Evolutionary conservation across 1,139 yeast genomes (phyloP).

Genomic region (Kodamaea plutei): DNA sequence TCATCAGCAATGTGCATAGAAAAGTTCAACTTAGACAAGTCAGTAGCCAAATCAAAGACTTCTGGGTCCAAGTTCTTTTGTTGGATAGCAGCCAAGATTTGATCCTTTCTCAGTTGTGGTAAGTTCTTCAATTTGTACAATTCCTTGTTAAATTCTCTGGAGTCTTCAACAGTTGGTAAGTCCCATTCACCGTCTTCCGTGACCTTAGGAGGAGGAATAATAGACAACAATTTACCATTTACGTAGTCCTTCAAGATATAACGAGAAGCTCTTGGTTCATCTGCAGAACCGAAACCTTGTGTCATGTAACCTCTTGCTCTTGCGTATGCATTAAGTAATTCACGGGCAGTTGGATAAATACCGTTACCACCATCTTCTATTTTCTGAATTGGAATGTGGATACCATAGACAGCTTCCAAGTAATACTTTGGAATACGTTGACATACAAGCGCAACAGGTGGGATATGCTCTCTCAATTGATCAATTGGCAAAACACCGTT

Average conservation of each 20-base stretch:
- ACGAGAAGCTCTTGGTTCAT: constrained; percentile 92
- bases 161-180: constrained; percentile 41
- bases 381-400: constrained; percentile 72
- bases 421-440: constrained; percentile 85
- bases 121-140: constrained; percentile 60
- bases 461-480: constrained; percentile 91
- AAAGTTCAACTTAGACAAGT: constrained; percentile 69
- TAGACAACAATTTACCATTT: constrained; percentile 79
- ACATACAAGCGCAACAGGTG: constrained; percentile 82
- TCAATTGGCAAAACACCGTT: constrained; percentile 98
- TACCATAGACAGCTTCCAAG: constrained; percentile 91
- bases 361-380: constrained; percentile 88
- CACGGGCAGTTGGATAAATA: constrained; percentile 77
- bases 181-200: constrained; percentile 38
- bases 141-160: constrained; percentile 64
- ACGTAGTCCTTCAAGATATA: constrained; percentile 92
- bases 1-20: constrained; percentile 62
- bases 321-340: constrained; percentile 86
- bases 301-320: constrained; percentile 97
- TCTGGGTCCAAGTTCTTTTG: constrained; percentile 48
- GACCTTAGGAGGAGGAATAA: constrained; percentile 79
- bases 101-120: constrained; percentile 71
- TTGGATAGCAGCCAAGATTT: constrained; percentile 58
- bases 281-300: constrained; percentile 95
- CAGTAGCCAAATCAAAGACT: constrained; percentile 62